These are phyloP conservation scores for Mycena floridula DNA, from an alignment of 768 basidiomycete genomes.

Conservation along the genomic window DNA sequence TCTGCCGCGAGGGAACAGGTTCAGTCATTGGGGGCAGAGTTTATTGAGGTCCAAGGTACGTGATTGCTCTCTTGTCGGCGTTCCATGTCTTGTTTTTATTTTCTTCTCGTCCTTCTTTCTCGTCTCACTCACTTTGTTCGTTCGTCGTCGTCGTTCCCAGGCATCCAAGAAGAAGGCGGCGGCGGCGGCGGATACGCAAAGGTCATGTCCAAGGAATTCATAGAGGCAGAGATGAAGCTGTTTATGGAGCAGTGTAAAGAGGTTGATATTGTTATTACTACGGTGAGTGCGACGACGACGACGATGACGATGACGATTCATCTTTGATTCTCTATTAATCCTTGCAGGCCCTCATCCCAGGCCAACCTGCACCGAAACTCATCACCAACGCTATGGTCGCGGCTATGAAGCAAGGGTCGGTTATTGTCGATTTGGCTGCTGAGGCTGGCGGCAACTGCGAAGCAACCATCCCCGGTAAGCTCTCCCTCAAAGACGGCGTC, in stretches of 20 bases:
- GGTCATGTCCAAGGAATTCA: constrained; percentile 64
- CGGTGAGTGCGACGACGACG: constrained; percentile 33
- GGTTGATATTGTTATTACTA: constrained; percentile 86
- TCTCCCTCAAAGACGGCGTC: constrained; percentile 66
- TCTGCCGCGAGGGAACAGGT: constrained; percentile 85
- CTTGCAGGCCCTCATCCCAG: constrained; percentile 74
- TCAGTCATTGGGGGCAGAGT: constrained; percentile 85
- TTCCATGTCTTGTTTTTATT: too few species aligned
- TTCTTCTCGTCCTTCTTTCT: too few species aligned
- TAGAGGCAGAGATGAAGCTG: constrained; percentile 66
- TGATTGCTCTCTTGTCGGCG: too few species aligned
- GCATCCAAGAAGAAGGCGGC: constrained; percentile 74
- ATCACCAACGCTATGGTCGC: constrained; percentile 83
- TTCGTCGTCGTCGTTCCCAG: too few species aligned
- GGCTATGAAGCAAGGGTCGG: constrained; percentile 90
- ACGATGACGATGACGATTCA: constrained; percentile 2
- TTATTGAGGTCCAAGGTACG: constrained; percentile 81
- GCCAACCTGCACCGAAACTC: constrained; percentile 79
- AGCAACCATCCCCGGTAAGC: constrained; percentile 72
- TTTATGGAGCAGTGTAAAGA: constrained; percentile 87
- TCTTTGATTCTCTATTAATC: too few species aligned
- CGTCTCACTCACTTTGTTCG: too few species aligned
- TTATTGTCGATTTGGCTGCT: constrained; percentile 82
- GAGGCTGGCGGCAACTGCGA: constrained; percentile 91
- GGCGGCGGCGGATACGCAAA: constrained; percentile 86